A percentile compares a stretch with the other conserved stretches of the same genome.
These are phyloP conservation scores for Jaltomata sinuosa DNA, from an alignment of 257 asterid genomes.

Conservation along the genomic window DNA sequence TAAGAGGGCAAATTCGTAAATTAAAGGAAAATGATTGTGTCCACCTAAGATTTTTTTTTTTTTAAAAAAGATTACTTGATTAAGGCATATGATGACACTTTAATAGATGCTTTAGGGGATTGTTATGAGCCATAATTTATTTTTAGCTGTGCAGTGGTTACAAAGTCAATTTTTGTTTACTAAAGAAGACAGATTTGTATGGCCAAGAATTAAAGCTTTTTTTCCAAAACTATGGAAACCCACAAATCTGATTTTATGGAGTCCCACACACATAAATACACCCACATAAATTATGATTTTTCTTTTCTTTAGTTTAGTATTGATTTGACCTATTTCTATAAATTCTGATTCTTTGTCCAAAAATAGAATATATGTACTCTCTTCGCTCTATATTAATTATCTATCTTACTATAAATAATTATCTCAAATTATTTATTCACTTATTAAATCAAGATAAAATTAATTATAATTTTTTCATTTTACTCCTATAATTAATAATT, in stretches of 20 bases:
- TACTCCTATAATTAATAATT: too few species aligned
- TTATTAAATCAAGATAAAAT: too few species aligned
- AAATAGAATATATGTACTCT: not conserved
- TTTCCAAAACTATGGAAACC: not conserved
- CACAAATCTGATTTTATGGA: not conserved
- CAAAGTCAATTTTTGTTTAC: slow-evolving; percentile 15
- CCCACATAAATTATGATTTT: not conserved
- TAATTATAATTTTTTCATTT: too few species aligned
- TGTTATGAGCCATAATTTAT: slow-evolving; percentile 11
- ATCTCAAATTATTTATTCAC: too few species aligned
- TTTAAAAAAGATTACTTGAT: not conserved
- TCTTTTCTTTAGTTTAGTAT: not conserved
- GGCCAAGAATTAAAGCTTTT: slow-evolving; percentile 20
- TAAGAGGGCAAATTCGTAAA: not conserved
- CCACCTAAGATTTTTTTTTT: not conserved
- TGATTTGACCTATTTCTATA: not conserved
- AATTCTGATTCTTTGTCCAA: not conserved
- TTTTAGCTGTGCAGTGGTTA: slow-evolving; percentile 10
- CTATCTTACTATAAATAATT: too few species aligned
- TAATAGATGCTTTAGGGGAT: slow-evolving; percentile 16
- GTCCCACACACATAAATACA: not conserved
- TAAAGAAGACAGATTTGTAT: slow-evolving; percentile 11
- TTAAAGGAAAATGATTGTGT: not conserved
- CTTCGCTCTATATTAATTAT: too few species aligned
- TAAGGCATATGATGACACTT: slow-evolving; percentile 8